Conservation (phyloP, 1,139 yeast species). For the Pneumocystis wakefieldiae region DNA sequence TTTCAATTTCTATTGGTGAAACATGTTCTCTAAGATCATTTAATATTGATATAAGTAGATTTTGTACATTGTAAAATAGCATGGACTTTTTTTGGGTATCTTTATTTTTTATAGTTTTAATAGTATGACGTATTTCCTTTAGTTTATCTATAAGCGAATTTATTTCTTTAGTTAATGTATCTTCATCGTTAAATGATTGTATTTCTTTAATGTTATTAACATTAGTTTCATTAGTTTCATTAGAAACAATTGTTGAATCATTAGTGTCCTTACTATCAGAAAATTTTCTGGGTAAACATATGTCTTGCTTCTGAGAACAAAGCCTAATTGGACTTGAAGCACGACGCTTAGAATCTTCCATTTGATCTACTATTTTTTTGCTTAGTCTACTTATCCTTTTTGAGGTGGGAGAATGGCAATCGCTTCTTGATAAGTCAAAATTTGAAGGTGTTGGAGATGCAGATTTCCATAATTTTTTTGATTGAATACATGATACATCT, state of each 20-base stretch:
- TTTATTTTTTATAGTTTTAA: not conserved
- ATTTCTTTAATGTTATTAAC: not conserved
- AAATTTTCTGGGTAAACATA: not conserved
- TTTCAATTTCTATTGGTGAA: not conserved
- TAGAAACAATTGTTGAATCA: not conserved
- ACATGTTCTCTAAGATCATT: not conserved
- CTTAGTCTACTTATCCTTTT: not conserved
- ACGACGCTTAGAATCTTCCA: not conserved
- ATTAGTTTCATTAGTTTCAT: not conserved
- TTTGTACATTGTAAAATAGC: not conserved
- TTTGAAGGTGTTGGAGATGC: not conserved
- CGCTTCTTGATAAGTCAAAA: not conserved
- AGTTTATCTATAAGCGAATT: not conserved
- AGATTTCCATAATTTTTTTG: not conserved
- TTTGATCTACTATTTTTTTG: not conserved
- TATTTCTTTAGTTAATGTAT: not conserved
- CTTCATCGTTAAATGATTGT: not conserved
- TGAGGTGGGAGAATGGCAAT: not conserved
- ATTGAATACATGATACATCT: not conserved
- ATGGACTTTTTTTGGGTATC: not conserved
- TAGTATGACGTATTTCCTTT: not conserved
- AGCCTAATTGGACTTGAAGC: not conserved
- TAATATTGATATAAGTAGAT: not conserved
- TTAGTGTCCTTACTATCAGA: not conserved
- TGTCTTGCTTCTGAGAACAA: not conserved